Evolutionary conservation across 768 basidiomycete species (phyloP).

Genomic region (Mrakia frigida): DNA sequence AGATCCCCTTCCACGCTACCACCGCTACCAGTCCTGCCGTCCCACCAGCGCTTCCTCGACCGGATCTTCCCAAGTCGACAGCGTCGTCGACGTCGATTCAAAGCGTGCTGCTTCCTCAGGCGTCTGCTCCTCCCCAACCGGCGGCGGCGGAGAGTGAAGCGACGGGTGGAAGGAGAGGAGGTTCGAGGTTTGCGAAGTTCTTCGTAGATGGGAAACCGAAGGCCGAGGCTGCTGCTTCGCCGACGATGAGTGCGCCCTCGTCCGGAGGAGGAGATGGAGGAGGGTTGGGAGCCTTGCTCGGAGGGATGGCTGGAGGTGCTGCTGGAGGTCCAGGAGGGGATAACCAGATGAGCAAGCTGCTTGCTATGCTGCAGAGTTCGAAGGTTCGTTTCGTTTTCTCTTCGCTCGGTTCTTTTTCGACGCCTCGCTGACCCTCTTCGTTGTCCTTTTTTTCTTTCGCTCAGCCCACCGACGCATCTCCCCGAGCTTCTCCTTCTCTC

Average conservation of each 20-base stretch:
- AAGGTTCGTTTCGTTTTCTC: constrained; percentile 15
- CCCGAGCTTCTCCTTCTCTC: neutral
- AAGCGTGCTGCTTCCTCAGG: constrained; percentile 1
- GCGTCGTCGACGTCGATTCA: neutral
- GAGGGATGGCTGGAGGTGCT: constrained; percentile 3
- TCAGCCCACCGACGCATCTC: neutral
- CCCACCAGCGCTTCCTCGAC: neutral
- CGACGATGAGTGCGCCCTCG: neutral
- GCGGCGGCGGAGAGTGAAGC: neutral
- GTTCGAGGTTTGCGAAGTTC: constrained; percentile 25
- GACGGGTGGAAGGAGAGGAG: constrained; percentile 4
- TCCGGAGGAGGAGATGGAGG: constrained; percentile 13
- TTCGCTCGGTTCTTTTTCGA: neutral
- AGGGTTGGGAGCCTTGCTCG: neutral
- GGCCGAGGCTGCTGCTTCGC: neutral
- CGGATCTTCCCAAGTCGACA: neutral
- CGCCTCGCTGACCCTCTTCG: neutral
- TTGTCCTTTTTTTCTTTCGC: neutral
- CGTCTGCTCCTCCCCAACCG: neutral
- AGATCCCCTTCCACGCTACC: constrained; percentile 11
- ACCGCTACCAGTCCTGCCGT: neutral
- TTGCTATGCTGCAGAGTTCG: constrained; percentile 28
- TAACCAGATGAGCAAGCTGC: constrained; percentile 31
- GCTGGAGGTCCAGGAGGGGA: neutral
- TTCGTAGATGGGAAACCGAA: constrained; percentile 20